These are phyloP conservation scores for Pleurotus pulmonarius DNA, from an alignment of 768 basidiomycete species.

Conservation along the genomic window DNA sequence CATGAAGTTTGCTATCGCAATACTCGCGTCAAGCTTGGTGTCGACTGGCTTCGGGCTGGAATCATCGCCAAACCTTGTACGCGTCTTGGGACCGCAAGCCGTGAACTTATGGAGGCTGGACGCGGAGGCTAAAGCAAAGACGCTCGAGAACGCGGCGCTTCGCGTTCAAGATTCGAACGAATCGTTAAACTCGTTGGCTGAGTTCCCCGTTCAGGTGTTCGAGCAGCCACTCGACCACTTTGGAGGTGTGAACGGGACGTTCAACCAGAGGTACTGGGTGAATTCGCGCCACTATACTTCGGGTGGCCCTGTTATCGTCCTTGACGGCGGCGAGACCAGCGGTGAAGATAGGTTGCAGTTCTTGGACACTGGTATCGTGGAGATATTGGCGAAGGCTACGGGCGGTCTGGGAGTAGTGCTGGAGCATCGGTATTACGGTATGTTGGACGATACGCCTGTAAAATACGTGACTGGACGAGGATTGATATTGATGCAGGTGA, in stretches of 20 bases:
- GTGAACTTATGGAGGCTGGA: slow-evolving; percentile 64
- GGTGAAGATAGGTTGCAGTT: slow-evolving; percentile 63
- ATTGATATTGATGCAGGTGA: slow-evolving; percentile 39
- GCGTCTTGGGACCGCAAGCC: slow-evolving; percentile 47
- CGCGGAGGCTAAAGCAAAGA: slow-evolving; percentile 14
- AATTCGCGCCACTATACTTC: slow-evolving; percentile 76
- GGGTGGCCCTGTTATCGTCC: slow-evolving; percentile 80
- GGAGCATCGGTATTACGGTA: slow-evolving; percentile 90
- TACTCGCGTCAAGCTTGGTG: neutral
- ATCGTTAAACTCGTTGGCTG: slow-evolving; percentile 14
- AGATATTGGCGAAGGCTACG: slow-evolving; percentile 80
- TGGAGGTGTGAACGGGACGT: slow-evolving; percentile 54
- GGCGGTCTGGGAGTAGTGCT: slow-evolving; percentile 89
- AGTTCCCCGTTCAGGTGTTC: slow-evolving; percentile 50
- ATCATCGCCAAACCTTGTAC: slow-evolving; percentile 13
- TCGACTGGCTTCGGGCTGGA: slow-evolving; percentile 3
- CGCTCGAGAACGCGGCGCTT: slow-evolving; percentile 8
- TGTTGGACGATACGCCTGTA: slow-evolving; percentile 16
- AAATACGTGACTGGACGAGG: neutral
- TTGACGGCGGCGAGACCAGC: slow-evolving; percentile 93
- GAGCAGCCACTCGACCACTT: slow-evolving; percentile 87
- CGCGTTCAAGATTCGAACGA: slow-evolving; percentile 13
- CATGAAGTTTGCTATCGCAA: slow-evolving; percentile 8
- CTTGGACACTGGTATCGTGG: slow-evolving; percentile 79
- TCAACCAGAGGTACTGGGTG: slow-evolving; percentile 91